Base-by-base conservation (phyloP, 2,329 filamentous ascomycete genomes). In the Pseudocercospora cruenta region DNA sequence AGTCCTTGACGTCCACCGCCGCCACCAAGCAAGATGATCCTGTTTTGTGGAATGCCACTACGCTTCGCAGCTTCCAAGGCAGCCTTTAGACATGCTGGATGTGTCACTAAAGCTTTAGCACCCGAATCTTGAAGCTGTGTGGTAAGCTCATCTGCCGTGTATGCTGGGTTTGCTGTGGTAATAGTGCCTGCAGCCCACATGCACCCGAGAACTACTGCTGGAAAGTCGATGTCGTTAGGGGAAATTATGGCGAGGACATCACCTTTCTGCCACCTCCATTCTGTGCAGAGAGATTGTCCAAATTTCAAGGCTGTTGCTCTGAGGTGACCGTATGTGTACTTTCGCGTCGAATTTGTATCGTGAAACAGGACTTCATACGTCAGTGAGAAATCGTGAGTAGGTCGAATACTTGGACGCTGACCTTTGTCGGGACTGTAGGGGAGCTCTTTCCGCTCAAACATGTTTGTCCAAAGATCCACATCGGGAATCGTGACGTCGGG, bases 191-290 rank as follows among this genome's bases (percentile, higher is more conserved):
- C 93, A 0, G 92, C 90, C 91, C 92, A 97, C 69, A 90, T 87
- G 9, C 87, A 84, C 24, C 93, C 94, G 82, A 91, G 92, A 77
- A 87, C 91, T 58, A 93, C 79, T 2, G 89, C 83, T 0, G 92
- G 89, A 0, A 90, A 92, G 78, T 97, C 94, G 75, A 97, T 90
- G 78, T 86, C 88, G 78, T 97, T 97, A 22, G 93, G 91, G 2
- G 92, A 90, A 82, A 90, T 96, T 60, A 97, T 83, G 8, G 86
- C 90, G 21, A 97, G 83, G 1, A 94, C 91, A 75, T 97, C 92
- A 73, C 91, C 91, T 75, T 91, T 93, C 71, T 88, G 84, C 90
- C 93, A 96, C 53, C 88, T 84, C 85, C 89, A 94, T 24, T 83
- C 79, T 24, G 90, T 86, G 74, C 88, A 89, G 21, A 97, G 84